Percentiles rank a stretch among this genome's conserved stretches.
Evolutionary conservation across 495 filamentous ascomycete genomes (phyloP).

Genomic region (Penicillium maclennaniae): DNA sequence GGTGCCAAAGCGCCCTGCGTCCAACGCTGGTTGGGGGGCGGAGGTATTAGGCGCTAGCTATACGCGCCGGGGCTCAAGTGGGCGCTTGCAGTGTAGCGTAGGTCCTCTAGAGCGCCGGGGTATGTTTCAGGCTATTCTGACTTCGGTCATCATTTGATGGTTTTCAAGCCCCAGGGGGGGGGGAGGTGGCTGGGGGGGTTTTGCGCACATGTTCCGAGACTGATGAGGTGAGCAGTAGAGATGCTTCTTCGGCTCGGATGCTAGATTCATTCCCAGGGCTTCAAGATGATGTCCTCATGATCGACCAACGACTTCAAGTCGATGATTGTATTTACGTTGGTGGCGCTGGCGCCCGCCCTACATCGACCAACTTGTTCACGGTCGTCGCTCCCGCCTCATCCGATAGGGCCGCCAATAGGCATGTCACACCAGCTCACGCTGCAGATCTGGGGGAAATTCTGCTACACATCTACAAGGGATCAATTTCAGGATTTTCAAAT

Average conservation of each 20-base stretch:
- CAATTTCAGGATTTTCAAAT: constrained; percentile 9
- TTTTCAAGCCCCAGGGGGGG: neutral
- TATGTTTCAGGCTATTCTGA: constrained; percentile 14
- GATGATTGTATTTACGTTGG: neutral
- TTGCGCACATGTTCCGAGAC: neutral
- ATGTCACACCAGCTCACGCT: neutral
- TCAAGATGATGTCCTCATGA: neutral
- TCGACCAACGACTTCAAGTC: neutral
- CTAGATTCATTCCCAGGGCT: neutral
- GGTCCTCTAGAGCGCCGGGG: neutral
- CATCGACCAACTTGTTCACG: neutral
- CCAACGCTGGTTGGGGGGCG: constrained; percentile 18
- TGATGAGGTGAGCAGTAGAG: neutral
- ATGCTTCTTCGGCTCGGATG: neutral
- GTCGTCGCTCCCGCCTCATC: neutral
- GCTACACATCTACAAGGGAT: neutral
- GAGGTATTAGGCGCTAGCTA: constrained; percentile 12
- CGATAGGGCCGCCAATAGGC: constrained; percentile 1
- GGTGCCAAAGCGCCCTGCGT: constrained; percentile 14
- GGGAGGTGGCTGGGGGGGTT: neutral
- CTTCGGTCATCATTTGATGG: neutral
- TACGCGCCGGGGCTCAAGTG: constrained; percentile 38
- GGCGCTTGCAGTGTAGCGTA: constrained; percentile 18
- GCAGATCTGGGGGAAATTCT: neutral
- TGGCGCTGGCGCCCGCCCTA: neutral